Conservation (phyloP, 169 alveolate species). For the Toxoplasma gondii region DNA sequence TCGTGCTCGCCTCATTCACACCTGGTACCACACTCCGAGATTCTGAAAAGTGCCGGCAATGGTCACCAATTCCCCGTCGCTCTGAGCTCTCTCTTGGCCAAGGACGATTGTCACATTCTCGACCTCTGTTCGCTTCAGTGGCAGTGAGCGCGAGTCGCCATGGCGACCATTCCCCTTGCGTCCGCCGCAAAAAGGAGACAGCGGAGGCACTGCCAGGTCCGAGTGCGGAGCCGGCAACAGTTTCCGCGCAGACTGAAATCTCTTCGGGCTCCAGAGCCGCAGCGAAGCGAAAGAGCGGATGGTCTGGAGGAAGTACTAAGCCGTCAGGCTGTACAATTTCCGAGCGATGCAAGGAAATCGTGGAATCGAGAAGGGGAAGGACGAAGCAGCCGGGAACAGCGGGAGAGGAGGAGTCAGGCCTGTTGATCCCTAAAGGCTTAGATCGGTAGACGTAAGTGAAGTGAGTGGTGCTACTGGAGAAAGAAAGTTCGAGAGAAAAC, state of each 20-base stretch:
- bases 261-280: constrained; percentile 1
- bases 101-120: no score
- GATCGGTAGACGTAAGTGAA: constrained; percentile 53
- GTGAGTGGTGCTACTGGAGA: constrained; percentile 39
- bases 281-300: constrained; percentile 30
- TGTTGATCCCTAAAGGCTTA: constrained; percentile 39
- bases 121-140: no score
- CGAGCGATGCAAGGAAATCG: neutral
- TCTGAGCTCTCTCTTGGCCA: no score
- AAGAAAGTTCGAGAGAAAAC: constrained; percentile 46
- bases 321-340: neutral
- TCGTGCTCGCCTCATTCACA: no score
- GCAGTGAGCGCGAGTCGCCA: no score
- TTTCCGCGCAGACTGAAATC: neutral
- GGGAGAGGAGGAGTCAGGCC: neutral
- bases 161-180: neutral
- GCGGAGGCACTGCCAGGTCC: neutral
- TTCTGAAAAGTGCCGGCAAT: no score
- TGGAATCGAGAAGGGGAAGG: neutral
- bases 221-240: neutral
- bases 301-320: neutral
- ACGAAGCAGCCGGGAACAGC: neutral
- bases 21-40: no score
- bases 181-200: neutral
- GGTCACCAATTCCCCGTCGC: no score